Evolutionary conservation across 345 rosid species (phyloP).

Genomic region (Salix exigua): DNA sequence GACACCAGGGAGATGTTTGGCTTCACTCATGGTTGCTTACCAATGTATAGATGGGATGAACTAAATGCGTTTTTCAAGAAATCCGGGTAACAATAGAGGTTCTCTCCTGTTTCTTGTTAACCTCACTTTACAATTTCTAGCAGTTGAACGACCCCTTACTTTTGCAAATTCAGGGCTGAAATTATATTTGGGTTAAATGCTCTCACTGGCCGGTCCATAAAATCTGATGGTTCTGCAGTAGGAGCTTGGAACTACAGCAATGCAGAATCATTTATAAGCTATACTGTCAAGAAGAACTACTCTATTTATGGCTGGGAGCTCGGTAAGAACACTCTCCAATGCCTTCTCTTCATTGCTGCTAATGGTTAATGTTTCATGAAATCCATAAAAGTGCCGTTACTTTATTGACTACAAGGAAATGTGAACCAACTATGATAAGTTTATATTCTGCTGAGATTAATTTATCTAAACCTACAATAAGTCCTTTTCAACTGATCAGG

Average conservation of each 20-base stretch:
- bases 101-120: neutral
- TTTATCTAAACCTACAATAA: neutral
- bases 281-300: constrained; percentile 48
- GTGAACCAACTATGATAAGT: neutral
- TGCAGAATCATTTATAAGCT: constrained; percentile 68
- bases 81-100: constrained; percentile 41
- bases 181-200: constrained; percentile 78
- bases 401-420: neutral
- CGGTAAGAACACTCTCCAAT: constrained; percentile 37
- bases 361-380: neutral
- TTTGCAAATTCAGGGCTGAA: constrained; percentile 46
- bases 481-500: constrained; percentile 38
- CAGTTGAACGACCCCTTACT: neutral
- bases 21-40: constrained; percentile 61
- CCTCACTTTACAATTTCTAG: neutral
- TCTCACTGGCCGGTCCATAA: constrained; percentile 47
- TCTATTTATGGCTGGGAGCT: constrained; percentile 76
- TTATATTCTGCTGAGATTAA: neutral
- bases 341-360: neutral
- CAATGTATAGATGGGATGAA: constrained; percentile 65
- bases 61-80: constrained; percentile 58
- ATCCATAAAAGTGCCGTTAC: neutral
- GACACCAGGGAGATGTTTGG: constrained; percentile 47
- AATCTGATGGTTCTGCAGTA: constrained; percentile 39
- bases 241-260: constrained; percentile 76